A percentile compares a stretch with the other conserved stretches of the same genome.
phyloP scores from a whole-genome alignment of 257 asterid genomes.

The Parsonsia alboflavescens region DNA sequence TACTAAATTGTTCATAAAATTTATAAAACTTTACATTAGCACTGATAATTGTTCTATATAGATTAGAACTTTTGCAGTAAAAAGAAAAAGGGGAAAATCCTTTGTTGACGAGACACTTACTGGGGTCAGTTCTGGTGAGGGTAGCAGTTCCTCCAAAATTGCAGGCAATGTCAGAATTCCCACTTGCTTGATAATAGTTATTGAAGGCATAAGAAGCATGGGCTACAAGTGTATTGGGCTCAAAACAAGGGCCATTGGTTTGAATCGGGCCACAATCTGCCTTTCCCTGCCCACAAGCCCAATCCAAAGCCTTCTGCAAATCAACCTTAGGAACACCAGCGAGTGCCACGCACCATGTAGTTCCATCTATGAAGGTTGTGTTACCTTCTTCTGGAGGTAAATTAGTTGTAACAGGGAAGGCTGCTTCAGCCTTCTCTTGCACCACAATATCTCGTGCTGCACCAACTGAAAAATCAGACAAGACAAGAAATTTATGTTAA shows the following conservation, averaged over 20 bases:
- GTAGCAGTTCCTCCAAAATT: slow-evolving; percentile 76
- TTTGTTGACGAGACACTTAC: slow-evolving; percentile 29
- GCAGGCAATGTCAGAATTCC: slow-evolving; percentile 71
- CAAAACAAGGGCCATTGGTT: slow-evolving; percentile 64
- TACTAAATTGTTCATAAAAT: too few relatives aligned
- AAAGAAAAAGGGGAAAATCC: not conserved
- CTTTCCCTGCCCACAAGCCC: slow-evolving; percentile 73
- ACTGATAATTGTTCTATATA: too few relatives aligned
- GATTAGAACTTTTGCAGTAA: too few relatives aligned
- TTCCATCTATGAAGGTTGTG: slow-evolving; percentile 68
- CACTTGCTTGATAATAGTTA: slow-evolving; percentile 72
- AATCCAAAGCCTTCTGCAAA: slow-evolving; percentile 65
- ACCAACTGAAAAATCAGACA: not conserved
- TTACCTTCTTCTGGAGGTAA: slow-evolving; percentile 75
- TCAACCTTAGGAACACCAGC: slow-evolving; percentile 42
- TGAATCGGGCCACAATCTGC: slow-evolving; percentile 62
- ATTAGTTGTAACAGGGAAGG: slow-evolving; percentile 21
- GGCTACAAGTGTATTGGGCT: slow-evolving; percentile 51
- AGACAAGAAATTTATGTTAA: too few relatives aligned
- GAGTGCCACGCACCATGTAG: slow-evolving; percentile 77
- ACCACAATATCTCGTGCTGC: slow-evolving; percentile 2
- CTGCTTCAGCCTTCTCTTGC: slow-evolving; percentile 50
- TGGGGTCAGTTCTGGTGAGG: slow-evolving; percentile 51
- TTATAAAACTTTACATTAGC: too few relatives aligned
- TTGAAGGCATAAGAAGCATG: slow-evolving; percentile 84